Conservation (phyloP, 371 early-diverging fungal genomes). For the Rhizopus delemar region DNA sequence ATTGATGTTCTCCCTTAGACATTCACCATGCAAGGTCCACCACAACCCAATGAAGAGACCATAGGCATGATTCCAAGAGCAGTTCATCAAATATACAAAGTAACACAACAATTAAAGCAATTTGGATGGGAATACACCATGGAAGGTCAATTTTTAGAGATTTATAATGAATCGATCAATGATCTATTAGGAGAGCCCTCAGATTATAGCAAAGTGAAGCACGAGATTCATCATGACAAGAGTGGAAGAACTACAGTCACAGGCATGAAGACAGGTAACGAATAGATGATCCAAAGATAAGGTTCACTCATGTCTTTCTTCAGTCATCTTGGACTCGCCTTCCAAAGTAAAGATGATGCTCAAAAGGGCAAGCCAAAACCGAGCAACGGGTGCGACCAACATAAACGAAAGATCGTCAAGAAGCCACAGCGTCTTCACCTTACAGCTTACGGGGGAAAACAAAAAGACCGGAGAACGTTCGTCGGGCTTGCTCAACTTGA, state of each 20-base stretch:
- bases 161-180: slow-evolving; percentile 94
- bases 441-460: slow-evolving; percentile 79
- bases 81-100: slow-evolving; percentile 82
- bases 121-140: slow-evolving; percentile 90
- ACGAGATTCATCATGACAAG: slow-evolving; percentile 79
- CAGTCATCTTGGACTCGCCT: slow-evolving; percentile 64
- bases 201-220: slow-evolving; percentile 58
- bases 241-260: slow-evolving; percentile 80
- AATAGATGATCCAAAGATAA: not conserved
- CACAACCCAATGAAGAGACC: slow-evolving; percentile 37
- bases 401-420: slow-evolving; percentile 95
- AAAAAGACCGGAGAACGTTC: slow-evolving; percentile 66
- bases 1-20: slow-evolving; percentile 2
- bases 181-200: slow-evolving; percentile 74
- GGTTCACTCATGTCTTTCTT: not conserved
- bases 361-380: slow-evolving; percentile 75
- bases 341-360: slow-evolving; percentile 73
- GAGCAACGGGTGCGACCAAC: slow-evolving; percentile 90
- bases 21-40: slow-evolving; percentile 78
- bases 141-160: slow-evolving; percentile 89
- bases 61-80: slow-evolving; percentile 92
- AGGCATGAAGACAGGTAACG: slow-evolving; percentile 66
- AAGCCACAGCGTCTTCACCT: slow-evolving; percentile 92
- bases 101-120: slow-evolving; percentile 67
- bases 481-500: slow-evolving; percentile 83